Evolutionary conservation across 805 yeast genomes (phyloP).

Genomic region (Saturnispora hagleri): DNA sequence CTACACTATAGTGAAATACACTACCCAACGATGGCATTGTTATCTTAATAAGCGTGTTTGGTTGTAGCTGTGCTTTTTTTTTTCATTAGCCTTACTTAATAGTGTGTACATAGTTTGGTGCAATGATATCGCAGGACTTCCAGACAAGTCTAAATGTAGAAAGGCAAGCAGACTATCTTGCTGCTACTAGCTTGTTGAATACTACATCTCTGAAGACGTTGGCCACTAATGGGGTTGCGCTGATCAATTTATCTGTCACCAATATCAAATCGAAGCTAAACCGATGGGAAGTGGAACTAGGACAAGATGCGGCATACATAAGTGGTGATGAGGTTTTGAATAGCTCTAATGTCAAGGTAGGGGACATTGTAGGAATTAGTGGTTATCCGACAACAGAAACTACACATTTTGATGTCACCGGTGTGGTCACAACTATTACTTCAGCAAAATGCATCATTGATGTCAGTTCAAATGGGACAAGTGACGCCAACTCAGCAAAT

Average conservation of each 20-base stretch:
- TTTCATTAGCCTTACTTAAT: neutral
- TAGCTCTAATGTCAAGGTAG: slow-evolving; percentile 27
- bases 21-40: slow-evolving; percentile 35
- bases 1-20: slow-evolving; percentile 64
- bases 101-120: neutral
- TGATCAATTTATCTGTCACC: slow-evolving; percentile 52
- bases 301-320: slow-evolving; percentile 29
- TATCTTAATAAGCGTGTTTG: neutral
- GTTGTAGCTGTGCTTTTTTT: neutral
- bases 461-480: slow-evolving; percentile 26
- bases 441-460: slow-evolving; percentile 44
- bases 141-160: slow-evolving; percentile 28
- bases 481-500: neutral
- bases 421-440: slow-evolving; percentile 53
- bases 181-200: slow-evolving; percentile 34
- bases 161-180: slow-evolving; percentile 42
- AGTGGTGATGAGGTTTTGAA: slow-evolving; percentile 20
- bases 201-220: slow-evolving; percentile 53
- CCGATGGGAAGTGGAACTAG: slow-evolving; percentile 61
- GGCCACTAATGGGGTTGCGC: slow-evolving; percentile 67
- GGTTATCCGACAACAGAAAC: slow-evolving; percentile 29
- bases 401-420: slow-evolving; percentile 35
- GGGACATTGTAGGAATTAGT: slow-evolving; percentile 67
- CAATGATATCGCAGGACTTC: neutral
- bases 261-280: slow-evolving; percentile 69